These are phyloP conservation scores for Macroventuria anomochaeta DNA, from an alignment of 2,329 filamentous ascomycete genomes.

Conservation along the genomic window DNA sequence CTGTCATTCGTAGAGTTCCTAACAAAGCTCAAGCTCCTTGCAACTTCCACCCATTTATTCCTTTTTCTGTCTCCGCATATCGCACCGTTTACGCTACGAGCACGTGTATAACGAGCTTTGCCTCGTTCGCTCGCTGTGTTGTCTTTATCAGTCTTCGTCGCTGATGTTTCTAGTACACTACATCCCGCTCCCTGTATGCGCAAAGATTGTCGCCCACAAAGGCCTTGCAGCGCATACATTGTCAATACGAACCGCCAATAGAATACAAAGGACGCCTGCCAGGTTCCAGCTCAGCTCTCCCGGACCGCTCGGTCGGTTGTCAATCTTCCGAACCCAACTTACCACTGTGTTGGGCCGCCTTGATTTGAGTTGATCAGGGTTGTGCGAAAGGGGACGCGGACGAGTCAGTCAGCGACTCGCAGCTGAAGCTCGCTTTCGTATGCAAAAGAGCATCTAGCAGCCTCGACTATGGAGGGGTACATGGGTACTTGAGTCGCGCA, in stretches of 20 bases:
- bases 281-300: conserved; percentile 4
- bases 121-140: background rate
- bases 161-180: background rate
- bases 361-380: background rate
- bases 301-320: conserved; percentile 15
- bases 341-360: conserved; percentile 15
- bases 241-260: conserved; percentile 9
- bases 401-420: conserved; percentile 7
- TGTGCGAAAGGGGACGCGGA: conserved; percentile 2
- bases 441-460: background rate
- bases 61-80: conserved; percentile 12
- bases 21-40: conserved; percentile 3
- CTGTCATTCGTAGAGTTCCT: conserved; percentile 17
- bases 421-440: conserved; percentile 3
- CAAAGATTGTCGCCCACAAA: conserved; percentile 1
- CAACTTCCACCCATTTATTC: conserved; percentile 1
- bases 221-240: background rate
- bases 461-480: conserved; percentile 1
- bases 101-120: conserved; percentile 3
- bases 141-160: background rate
- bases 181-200: conserved; percentile 7
- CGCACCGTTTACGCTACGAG: conserved; percentile 14
- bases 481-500: conserved; percentile 8
- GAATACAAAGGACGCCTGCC: background rate
- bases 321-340: conserved; percentile 15